Conservation (phyloP, 2,329 filamentous ascomycete species). For the Pestalotiopsis fici region DNA sequence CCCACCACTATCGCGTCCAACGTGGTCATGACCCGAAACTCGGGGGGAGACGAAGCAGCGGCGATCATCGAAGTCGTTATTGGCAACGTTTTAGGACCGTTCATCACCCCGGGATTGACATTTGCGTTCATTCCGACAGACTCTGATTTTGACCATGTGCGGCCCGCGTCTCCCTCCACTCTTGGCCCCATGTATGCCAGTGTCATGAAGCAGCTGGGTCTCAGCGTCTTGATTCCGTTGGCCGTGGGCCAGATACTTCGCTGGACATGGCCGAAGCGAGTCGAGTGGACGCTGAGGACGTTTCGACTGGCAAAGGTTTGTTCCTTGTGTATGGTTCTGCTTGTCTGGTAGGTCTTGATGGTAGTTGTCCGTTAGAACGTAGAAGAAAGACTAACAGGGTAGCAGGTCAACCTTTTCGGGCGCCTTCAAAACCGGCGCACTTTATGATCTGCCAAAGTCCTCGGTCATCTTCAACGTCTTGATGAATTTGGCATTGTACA, state of each 20-base stretch:
- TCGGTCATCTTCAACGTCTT: constrained; percentile 69
- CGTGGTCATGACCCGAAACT: constrained; percentile 71
- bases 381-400: constrained; percentile 29
- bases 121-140: constrained; percentile 58
- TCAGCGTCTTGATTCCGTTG: constrained; percentile 68
- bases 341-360: constrained; percentile 44
- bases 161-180: constrained; percentile 51
- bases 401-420: constrained; percentile 68
- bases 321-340: constrained; percentile 45
- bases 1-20: constrained; percentile 75
- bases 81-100: constrained; percentile 69
- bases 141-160: constrained; percentile 56
- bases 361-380: background rate
- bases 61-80: constrained; percentile 70
- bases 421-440: constrained; percentile 64
- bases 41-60: constrained; percentile 67
- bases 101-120: constrained; percentile 65
- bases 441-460: constrained; percentile 56
- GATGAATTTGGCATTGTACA: constrained; percentile 65
- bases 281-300: constrained; percentile 52
- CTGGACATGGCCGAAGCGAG: constrained; percentile 48
- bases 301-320: constrained; percentile 54
- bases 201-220: constrained; percentile 68
- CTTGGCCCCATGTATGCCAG: constrained; percentile 64
- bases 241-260: constrained; percentile 62